Base-by-base conservation (phyloP, 1,139 yeast species). In the Suhomyces coccinellae region DNA sequence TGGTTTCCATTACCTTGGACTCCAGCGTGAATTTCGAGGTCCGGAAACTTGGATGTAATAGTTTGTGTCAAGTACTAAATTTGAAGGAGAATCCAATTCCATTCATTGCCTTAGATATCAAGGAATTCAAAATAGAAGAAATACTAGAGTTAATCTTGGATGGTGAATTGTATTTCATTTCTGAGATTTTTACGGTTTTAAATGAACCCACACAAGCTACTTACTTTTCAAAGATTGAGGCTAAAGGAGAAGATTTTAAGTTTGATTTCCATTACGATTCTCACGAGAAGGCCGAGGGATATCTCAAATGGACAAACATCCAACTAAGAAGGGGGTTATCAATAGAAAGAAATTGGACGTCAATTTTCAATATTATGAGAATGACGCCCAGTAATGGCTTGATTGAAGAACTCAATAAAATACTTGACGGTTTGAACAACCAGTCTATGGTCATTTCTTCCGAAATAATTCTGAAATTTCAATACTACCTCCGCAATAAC, bases 251-350 rank as follows among this genome's bases (percentile, higher is more conserved):
- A 1, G 37, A 32, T 4, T 52, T 54, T 42, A 45, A 47, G 1
- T 72, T 67, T 48, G 67, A 69, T 44, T 63, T 55, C 44, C 73
- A 69, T 42, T 55, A 49, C 33, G 69, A 65, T 34, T 53, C 64
- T 2, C 45, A 49, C 30, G 63, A 59, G 17, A 60, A 61, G 46
- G 74, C 73, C 0, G 74, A 69, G 46, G 75, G 65, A 2, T 61
- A 57, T 38, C 43, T 66, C 33, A 56, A 53, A 35, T 63, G 59
- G 56, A 45, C 53, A 8, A 56, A 50, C 28, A 48, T 45, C 16
- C 40, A 49, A 30, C 35, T 50, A 1, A 14, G 6, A 26, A 26
- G 29, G 29, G 34, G 30, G 15, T 20, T 24, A 7, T 20, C 33
- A 4, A 43, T 40, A 12, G 45, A 44, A 6, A 20, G 14, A 5